Percentiles rank a stretch among this genome's conserved stretches.
These are phyloP conservation scores for Lichtheimia hyalospora DNA, from an alignment of 371 early-diverging fungal genomes.

Conservation along the genomic window DNA sequence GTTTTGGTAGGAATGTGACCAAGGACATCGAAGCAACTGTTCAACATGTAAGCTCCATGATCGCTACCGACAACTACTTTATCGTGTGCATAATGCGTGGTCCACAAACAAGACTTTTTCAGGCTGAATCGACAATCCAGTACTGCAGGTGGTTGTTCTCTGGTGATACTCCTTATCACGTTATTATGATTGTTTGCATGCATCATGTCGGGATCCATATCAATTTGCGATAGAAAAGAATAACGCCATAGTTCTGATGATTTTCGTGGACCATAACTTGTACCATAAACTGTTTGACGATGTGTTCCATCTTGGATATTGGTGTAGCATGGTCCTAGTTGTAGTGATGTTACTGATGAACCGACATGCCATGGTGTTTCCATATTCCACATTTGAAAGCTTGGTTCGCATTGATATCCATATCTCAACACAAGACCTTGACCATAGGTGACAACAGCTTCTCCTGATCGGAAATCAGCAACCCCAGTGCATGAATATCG, in stretches of 20 bases:
- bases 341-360: conserved; percentile 8
- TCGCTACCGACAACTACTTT: conserved; percentile 23
- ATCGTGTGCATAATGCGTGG: conserved; percentile 7
- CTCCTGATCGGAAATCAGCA: conserved; percentile 9
- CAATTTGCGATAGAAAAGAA: conserved; percentile 4
- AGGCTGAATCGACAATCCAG: not conserved
- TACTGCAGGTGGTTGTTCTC: conserved; percentile 3
- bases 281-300: conserved; percentile 3
- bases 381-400: conserved; percentile 24
- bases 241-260: not conserved
- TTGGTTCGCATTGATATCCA: conserved; percentile 32
- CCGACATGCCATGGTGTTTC: not conserved
- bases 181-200: not conserved
- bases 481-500: not conserved
- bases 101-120: conserved; percentile 19
- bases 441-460: conserved; percentile 9
- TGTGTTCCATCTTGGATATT: not conserved
- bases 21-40: not conserved
- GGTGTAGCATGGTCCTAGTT: not conserved
- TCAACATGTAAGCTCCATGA: conserved; percentile 14
- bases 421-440: conserved; percentile 14
- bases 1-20: conserved; percentile 1
- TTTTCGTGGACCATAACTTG: not conserved
- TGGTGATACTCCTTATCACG: not conserved
- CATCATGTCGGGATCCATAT: not conserved